These are phyloP conservation scores for Pyrenopolyporus hunteri DNA, from an alignment of 495 filamentous ascomycete species.

Conservation along the genomic window DNA sequence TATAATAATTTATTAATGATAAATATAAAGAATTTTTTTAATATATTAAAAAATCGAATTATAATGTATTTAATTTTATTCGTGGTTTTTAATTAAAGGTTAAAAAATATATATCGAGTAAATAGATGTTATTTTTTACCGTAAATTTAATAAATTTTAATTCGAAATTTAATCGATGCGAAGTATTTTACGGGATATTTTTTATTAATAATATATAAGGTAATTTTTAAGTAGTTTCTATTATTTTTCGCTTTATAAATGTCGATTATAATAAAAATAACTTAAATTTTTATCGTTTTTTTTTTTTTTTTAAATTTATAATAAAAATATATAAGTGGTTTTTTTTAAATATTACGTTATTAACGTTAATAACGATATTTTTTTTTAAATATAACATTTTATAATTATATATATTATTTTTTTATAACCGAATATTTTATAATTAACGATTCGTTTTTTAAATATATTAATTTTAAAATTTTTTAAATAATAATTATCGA, in stretches of 20 bases:
- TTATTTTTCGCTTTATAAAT: background rate
- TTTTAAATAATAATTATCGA: background rate
- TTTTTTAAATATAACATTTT: background rate
- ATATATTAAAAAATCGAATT: background rate
- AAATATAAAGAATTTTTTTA: background rate
- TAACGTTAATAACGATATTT: background rate
- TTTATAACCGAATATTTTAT: background rate
- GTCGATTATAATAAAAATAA: background rate
- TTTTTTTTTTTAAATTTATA: too few relatives aligned
- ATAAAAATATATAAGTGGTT: background rate
- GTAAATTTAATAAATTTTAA: background rate
- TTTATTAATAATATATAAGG: background rate
- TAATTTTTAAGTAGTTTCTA: background rate
- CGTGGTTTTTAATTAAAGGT: background rate
- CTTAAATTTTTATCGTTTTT: background rate
- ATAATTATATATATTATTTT: background rate
- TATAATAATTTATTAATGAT: background rate
- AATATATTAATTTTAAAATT: background rate
- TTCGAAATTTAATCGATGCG: background rate
- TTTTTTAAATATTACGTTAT: background rate
- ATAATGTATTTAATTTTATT: background rate
- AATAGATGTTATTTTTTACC: too few relatives aligned
- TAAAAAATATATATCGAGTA: too few relatives aligned
- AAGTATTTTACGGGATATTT: too few relatives aligned
- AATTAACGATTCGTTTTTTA: background rate